These are phyloP conservation scores for Salix purpurea DNA, from an alignment of 345 rosid genomes.

Conservation along the genomic window DNA sequence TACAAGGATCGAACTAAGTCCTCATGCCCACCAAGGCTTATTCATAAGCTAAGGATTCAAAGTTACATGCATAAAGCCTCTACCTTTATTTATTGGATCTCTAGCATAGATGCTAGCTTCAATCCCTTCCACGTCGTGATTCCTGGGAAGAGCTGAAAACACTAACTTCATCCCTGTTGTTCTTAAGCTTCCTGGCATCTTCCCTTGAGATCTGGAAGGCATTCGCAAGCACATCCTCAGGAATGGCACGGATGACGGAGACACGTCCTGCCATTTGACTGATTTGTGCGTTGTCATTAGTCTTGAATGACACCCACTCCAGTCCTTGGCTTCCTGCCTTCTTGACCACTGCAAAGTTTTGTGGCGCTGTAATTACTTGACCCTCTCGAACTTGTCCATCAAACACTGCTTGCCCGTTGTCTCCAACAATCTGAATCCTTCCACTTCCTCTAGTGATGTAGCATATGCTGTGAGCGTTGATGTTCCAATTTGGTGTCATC, in stretches of 20 bases:
- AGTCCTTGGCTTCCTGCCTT: constrained; percentile 27
- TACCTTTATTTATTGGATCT: background rate
- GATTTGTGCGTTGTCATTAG: constrained; percentile 18
- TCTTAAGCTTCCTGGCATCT: constrained; percentile 32
- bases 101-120: background rate
- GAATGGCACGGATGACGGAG: constrained; percentile 22
- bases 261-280: constrained; percentile 27
- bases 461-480: constrained; percentile 35
- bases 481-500: constrained; percentile 30
- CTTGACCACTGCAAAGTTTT: constrained; percentile 28
- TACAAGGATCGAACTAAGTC: too few relatives aligned
- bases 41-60: too few relatives aligned
- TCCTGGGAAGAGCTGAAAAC: background rate
- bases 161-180: background rate
- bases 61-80: background rate
- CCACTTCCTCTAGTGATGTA: constrained; percentile 32
- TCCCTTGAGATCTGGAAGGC: constrained; percentile 34
- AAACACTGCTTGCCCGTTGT: constrained; percentile 25
- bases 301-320: constrained; percentile 39
- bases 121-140: background rate
- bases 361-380: constrained; percentile 36
- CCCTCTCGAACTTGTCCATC: constrained; percentile 25
- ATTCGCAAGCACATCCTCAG: constrained; percentile 30
- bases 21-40: too few relatives aligned
- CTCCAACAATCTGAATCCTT: constrained; percentile 26